phyloP scores from a whole-genome alignment of 2,329 filamentous ascomycete species.

The Pyrenophora seminiperda region DNA sequence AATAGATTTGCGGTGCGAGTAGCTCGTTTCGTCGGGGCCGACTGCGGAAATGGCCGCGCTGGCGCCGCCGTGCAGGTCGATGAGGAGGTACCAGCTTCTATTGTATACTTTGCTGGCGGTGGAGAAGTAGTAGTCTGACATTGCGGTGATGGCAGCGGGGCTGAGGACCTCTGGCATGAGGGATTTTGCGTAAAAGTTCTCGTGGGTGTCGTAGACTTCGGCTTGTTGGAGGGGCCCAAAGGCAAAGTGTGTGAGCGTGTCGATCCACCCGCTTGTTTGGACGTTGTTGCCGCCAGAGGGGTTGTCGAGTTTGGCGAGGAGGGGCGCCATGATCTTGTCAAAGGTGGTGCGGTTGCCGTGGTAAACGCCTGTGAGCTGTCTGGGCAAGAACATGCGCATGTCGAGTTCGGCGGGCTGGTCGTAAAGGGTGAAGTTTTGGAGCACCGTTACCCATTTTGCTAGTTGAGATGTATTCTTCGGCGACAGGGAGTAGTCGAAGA shows the following conservation, averaged over 20 bases:
- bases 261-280: conserved; percentile 20
- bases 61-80: conserved; percentile 36
- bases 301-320: conserved; percentile 29
- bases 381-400: conserved; percentile 32
- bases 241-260: conserved; percentile 29
- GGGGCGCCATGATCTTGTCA: conserved; percentile 31
- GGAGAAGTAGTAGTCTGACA: conserved; percentile 31
- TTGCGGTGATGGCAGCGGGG: conserved; percentile 22
- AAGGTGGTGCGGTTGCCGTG: conserved; percentile 30
- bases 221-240: conserved; percentile 27
- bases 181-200: conserved; percentile 38
- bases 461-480: conserved; percentile 24
- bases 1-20: conserved; percentile 34
- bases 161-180: conserved; percentile 31
- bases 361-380: conserved; percentile 32
- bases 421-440: conserved; percentile 34
- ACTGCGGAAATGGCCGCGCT: conserved; percentile 17
- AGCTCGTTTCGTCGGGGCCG: conserved; percentile 22
- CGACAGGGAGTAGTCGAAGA: conserved; percentile 30
- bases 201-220: conserved; percentile 30
- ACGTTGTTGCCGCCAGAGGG: conserved; percentile 2
- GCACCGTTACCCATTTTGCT: conserved; percentile 19
- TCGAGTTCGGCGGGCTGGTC: conserved; percentile 32
- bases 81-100: conserved; percentile 33
- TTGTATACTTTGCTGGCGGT: conserved; percentile 21